phyloP scores from a whole-genome alignment of 169 alveolate genomes.

The Cryptosporidium andersoni region DNA sequence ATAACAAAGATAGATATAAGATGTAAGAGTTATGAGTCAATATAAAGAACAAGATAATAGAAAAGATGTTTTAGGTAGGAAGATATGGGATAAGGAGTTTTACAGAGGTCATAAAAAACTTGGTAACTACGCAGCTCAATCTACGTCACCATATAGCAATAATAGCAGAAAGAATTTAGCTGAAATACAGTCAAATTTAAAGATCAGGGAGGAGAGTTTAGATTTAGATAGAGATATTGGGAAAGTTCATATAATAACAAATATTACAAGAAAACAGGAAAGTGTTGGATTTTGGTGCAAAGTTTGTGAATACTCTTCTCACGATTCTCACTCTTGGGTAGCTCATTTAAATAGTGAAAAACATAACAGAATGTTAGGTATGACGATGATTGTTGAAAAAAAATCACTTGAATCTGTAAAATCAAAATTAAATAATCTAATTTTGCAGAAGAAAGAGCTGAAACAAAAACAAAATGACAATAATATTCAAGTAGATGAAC shows the following conservation, averaged over 20 bases:
- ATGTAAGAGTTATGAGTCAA: neutral
- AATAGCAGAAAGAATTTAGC: neutral
- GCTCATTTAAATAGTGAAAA: constrained; percentile 49
- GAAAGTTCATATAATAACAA: neutral
- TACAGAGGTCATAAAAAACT: constrained; percentile 30
- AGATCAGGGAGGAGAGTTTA: constrained; percentile 33
- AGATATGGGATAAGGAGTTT: constrained; percentile 60
- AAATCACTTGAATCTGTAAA: constrained; percentile 58
- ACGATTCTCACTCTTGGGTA: constrained; percentile 65
- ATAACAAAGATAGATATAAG: neutral
- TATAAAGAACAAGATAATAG: neutral
- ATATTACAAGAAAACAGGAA: neutral
- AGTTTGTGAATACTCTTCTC: constrained; percentile 10
- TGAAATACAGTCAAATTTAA: neutral
- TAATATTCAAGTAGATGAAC: neutral
- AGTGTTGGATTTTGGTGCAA: constrained; percentile 59
- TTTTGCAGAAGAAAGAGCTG: constrained; percentile 2
- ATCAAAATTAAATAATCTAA: constrained; percentile 11
- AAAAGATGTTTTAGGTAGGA: constrained; percentile 30
- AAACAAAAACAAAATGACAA: constrained; percentile 2
- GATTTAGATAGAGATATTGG: constrained; percentile 20
- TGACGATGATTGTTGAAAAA: constrained; percentile 29
- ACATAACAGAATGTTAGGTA: constrained; percentile 44
- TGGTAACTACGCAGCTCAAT: constrained; percentile 7
- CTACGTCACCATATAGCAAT: neutral